Evolutionary conservation across 805 yeast species (phyloP).

Genomic region (Torulaspora delbrueckii): DNA sequence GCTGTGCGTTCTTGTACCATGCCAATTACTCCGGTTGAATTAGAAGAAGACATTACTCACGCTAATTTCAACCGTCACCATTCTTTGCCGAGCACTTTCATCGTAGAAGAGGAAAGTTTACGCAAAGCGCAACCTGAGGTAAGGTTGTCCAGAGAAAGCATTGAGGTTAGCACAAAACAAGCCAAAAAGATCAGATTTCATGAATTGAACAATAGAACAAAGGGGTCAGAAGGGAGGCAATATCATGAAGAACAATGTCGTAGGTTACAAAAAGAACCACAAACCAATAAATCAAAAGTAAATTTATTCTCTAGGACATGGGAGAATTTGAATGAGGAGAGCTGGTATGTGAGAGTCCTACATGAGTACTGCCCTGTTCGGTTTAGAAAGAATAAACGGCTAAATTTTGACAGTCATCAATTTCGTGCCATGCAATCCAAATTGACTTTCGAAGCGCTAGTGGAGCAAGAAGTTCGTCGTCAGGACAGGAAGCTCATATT

Average conservation of each 20-base stretch:
- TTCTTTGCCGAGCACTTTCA: neutral
- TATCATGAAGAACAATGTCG: neutral
- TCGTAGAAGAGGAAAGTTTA: neutral
- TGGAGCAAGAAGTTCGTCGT: conserved; percentile 8
- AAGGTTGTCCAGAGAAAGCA: neutral
- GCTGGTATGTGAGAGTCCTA: conserved; percentile 3
- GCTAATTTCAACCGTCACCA: no score
- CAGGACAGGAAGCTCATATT: conserved; percentile 2
- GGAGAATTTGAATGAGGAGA: conserved; percentile 7
- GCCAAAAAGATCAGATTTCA: neutral
- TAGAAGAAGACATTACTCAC: no score
- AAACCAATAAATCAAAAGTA: neutral
- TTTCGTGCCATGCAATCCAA: conserved; percentile 3
- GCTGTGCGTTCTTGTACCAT: no score
- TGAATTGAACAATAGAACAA: neutral
- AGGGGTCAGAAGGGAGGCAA: neutral
- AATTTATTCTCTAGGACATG: neutral
- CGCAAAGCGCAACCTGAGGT: neutral
- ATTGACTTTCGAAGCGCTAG: conserved; percentile 5
- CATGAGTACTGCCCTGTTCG: conserved; percentile 12
- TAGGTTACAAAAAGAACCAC: neutral
- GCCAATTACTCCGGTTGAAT: no score
- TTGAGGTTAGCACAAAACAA: neutral
- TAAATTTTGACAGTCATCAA: conserved; percentile 8
- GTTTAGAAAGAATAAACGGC: conserved; percentile 8